phyloP scores from a whole-genome alignment of 352 stramenopile genomes.

The Globisporangium solare region DNA sequence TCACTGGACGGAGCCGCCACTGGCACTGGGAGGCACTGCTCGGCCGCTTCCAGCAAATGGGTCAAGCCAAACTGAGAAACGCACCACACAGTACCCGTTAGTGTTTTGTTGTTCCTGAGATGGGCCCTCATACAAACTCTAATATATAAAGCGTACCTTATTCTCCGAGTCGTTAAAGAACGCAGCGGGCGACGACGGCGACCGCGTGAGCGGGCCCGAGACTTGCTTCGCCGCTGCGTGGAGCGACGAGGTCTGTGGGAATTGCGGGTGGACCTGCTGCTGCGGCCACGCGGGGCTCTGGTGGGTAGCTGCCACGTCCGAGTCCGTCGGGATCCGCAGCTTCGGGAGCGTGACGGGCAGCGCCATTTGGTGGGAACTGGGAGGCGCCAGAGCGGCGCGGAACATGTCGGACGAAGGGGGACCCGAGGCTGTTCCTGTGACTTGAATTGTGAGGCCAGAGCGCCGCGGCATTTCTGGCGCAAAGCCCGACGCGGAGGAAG shows the following conservation, averaged over 20 bases:
- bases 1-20: constrained; percentile 1
- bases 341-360: constrained; percentile 7
- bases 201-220: constrained; percentile 21
- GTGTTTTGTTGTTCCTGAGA: too few relatives aligned
- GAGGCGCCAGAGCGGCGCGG: not conserved
- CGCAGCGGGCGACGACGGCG: constrained; percentile 36
- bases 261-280: not conserved
- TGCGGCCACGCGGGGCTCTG: too few relatives aligned
- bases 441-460: not conserved
- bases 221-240: not conserved
- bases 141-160: constrained; percentile 15
- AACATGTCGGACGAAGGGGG: not conserved
- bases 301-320: constrained; percentile 9
- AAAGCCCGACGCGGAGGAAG: not conserved
- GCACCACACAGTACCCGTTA: constrained; percentile 3
- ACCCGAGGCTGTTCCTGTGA: not conserved
- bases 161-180: constrained; percentile 37
- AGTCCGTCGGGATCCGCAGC: constrained; percentile 17
- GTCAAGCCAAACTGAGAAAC: constrained; percentile 46
- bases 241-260: not conserved
- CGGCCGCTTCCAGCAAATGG: constrained; percentile 52
- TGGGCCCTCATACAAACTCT: not conserved
- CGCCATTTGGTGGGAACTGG: not conserved
- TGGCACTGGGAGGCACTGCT: constrained; percentile 29
- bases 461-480: not conserved